phyloP scores from a whole-genome alignment of 164 flowering plant genomes.

The Tinospora cordifolia region DNA sequence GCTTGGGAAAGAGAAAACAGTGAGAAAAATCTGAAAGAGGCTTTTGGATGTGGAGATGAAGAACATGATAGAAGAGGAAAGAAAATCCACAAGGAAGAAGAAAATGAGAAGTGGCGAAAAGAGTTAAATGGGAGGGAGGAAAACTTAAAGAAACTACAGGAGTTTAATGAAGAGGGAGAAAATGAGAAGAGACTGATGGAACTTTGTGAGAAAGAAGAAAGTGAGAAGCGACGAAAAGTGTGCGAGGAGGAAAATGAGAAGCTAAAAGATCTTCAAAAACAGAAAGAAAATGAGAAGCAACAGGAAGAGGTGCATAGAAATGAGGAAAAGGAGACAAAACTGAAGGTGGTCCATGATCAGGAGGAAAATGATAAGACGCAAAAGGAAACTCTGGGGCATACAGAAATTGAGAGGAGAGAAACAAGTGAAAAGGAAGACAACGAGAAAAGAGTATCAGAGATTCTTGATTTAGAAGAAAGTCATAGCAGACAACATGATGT shows the following conservation, averaged over 20 bases:
- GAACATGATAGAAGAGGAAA: conserved; percentile 22
- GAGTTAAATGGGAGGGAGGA: conserved; percentile 23
- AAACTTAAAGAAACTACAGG: conserved; percentile 17
- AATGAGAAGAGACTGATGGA: conserved; percentile 13
- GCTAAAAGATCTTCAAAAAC: conserved; percentile 2
- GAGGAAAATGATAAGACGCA: conserved; percentile 12
- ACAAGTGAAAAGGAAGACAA: conserved; percentile 4
- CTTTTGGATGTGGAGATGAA: conserved; percentile 19
- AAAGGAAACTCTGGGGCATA: conserved; percentile 3
- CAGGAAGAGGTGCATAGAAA: conserved; percentile 12
- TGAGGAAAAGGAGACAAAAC: conserved; percentile 17
- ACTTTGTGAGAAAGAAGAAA: conserved; percentile 12
- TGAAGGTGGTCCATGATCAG: background rate
- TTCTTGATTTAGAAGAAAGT: conserved; percentile 8
- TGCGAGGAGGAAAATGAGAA: conserved; percentile 18
- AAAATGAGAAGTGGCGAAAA: conserved; percentile 19
- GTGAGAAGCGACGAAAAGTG: conserved; percentile 15
- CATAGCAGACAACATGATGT: conserved; percentile 3
- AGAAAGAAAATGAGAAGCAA: conserved; percentile 12
- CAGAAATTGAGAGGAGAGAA: conserved; percentile 6
- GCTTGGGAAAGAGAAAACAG: conserved; percentile 20
- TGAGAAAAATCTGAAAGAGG: conserved; percentile 18
- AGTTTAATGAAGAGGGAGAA: conserved; percentile 16
- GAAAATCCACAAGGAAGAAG: conserved; percentile 19
- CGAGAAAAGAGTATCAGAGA: conserved; percentile 8